Conservation (phyloP, 1,284 basidiomycete species). For the Irpex rosettiformis region DNA sequence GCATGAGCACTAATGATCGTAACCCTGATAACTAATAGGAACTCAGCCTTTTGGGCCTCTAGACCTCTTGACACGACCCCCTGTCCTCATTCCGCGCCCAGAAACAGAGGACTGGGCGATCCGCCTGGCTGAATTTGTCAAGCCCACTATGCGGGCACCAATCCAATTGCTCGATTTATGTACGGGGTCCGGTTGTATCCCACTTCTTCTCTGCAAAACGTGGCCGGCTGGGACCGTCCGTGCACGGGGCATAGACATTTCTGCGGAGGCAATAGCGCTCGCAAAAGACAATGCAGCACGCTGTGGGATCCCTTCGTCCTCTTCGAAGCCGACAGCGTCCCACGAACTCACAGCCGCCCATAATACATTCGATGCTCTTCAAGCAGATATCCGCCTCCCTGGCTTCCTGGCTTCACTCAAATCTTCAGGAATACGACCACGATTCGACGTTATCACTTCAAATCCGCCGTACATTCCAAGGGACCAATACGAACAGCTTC, state of each 20-base stretch:
- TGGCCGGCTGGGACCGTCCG: conserved; percentile 47
- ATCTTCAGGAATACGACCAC: conserved; percentile 33
- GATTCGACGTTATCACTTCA: conserved; percentile 79
- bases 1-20: not conserved
- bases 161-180: conserved; percentile 78
- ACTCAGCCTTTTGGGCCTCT: conserved; percentile 87
- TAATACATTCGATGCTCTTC: conserved; percentile 47
- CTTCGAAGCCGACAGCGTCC: conserved; percentile 1
- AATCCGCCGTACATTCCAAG: conserved; percentile 93
- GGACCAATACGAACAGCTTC: conserved; percentile 60
- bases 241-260: conserved; percentile 73
- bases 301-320: conserved; percentile 35
- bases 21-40: conserved; percentile 57
- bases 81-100: conserved; percentile 86
- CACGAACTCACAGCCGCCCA: conserved; percentile 4
- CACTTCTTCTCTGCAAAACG: conserved; percentile 70
- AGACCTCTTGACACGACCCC: conserved; percentile 64
- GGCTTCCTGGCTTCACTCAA: conserved; percentile 25
- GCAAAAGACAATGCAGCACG: conserved; percentile 65
- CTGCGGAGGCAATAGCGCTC: conserved; percentile 62
- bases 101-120: conserved; percentile 86
- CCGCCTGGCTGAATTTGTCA: conserved; percentile 45
- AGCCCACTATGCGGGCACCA: conserved; percentile 37
- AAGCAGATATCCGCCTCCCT: conserved; percentile 46
- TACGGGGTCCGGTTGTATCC: conserved; percentile 88